phyloP scores from a whole-genome alignment of 495 filamentous ascomycete species.

The Tuber magnatum region DNA sequence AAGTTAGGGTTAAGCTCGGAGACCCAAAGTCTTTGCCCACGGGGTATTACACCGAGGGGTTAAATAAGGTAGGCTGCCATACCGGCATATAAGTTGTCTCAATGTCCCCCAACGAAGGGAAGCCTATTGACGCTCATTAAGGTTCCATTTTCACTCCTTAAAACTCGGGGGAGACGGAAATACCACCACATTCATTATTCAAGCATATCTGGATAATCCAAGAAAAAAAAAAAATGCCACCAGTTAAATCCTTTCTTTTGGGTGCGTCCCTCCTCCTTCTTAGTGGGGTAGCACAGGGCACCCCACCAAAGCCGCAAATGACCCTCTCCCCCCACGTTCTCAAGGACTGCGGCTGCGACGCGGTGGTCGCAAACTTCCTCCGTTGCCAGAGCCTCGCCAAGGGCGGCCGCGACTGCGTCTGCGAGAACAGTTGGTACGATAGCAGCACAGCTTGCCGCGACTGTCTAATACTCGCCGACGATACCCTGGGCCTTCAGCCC shows the following conservation, averaged over 20 bases:
- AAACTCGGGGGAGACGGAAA: too few relatives aligned
- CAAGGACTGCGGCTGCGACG: slow-evolving; percentile 7
- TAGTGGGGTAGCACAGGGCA: neutral
- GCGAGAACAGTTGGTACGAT: slow-evolving; percentile 11
- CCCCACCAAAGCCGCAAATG: slow-evolving; percentile 7
- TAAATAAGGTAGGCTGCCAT: neutral
- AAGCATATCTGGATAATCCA: neutral
- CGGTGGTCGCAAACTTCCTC: neutral
- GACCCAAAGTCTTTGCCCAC: neutral
- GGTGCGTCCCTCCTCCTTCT: neutral
- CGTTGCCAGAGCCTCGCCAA: neutral
- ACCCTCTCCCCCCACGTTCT: slow-evolving; percentile 9
- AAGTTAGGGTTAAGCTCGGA: neutral
- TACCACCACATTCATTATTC: neutral
- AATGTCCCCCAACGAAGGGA: neutral
- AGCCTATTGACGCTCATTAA: neutral
- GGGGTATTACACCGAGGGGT: neutral
- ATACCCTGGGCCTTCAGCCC: neutral
- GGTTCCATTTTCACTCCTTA: neutral
- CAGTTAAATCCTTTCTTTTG: neutral
- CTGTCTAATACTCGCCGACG: slow-evolving; percentile 6
- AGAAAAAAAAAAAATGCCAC: neutral
- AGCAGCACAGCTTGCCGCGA: neutral
- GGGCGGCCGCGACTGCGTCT: slow-evolving; percentile 2
- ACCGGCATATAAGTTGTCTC: neutral